These are phyloP conservation scores for Coriolopsis trogii DNA, from an alignment of 1,284 basidiomycete genomes.

Conservation along the genomic window DNA sequence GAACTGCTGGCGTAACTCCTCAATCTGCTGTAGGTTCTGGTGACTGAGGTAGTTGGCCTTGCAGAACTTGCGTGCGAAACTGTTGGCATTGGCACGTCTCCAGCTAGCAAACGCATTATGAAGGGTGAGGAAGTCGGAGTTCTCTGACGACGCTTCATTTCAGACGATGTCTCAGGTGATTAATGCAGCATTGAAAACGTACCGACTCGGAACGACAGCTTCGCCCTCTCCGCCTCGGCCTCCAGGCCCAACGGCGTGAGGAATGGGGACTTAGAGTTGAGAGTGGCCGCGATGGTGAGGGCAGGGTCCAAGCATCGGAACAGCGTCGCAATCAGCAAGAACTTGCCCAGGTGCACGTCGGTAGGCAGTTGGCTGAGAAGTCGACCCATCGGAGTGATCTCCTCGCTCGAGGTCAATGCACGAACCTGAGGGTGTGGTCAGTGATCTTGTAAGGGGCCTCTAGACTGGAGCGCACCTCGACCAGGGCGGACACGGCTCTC, in stretches of 20 bases:
- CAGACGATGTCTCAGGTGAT: background rate
- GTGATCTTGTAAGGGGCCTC: too few relatives aligned
- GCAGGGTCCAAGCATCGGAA: slow-evolving; percentile 95
- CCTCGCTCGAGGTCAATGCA: slow-evolving; percentile 84
- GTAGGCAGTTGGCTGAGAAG: slow-evolving; percentile 92
- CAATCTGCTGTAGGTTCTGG: slow-evolving; percentile 95
- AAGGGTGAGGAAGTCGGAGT: slow-evolving; percentile 96
- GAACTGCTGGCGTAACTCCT: slow-evolving; percentile 95
- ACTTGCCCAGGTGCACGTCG: slow-evolving; percentile 97
- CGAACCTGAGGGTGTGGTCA: too few relatives aligned
- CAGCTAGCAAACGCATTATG: slow-evolving; percentile 92
- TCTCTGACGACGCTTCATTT: slow-evolving; percentile 56
- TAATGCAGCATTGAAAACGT: slow-evolving; percentile 31
- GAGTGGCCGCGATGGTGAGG: slow-evolving; percentile 90
- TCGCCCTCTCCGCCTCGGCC: slow-evolving; percentile 85
- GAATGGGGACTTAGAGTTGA: slow-evolving; percentile 95
- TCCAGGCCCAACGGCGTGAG: slow-evolving; percentile 89
- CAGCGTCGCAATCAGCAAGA: slow-evolving; percentile 84
- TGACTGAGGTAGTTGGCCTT: slow-evolving; percentile 85
- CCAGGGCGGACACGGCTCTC: slow-evolving; percentile 86
- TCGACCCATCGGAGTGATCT: slow-evolving; percentile 95
- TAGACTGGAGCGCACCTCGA: slow-evolving; percentile 83
- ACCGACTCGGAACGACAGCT: slow-evolving; percentile 81
- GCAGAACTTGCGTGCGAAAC: slow-evolving; percentile 76
- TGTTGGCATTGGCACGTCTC: slow-evolving; percentile 78